Evolutionary conservation across 345 rosid genomes (phyloP), one percentile per base, ranked within the genome.

Genomic region (Arabis hirsuta): DNA sequence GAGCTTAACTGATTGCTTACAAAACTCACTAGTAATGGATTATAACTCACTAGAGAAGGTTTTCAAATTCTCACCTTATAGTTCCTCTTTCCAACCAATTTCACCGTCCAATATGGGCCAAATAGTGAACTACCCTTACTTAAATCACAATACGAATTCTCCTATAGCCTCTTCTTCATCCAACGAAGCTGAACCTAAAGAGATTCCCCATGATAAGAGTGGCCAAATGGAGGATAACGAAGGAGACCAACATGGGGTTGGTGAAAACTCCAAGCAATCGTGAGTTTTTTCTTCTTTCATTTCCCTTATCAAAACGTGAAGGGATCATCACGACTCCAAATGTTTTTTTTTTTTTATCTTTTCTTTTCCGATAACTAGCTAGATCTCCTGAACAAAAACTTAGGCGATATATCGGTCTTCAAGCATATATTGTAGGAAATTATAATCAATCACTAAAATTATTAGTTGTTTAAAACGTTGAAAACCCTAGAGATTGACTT

Each of bases 81-180:
- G 13, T 54, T 52, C 73, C 20, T 12, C 57, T 44, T 38, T 61
- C 48, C 63, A 75, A 53, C 52, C 64, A 13, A 45, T 53, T 67
- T 44, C 69, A 22, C 48, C 34, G 22, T 74, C 69, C 22, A 60
- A 29, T 56, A 65, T 51, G 41, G 56, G 55, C 7, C 78, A 60
- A 10, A 29, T 43, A 7, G 22, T 31, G 47, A 66, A 41, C 20
- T 48, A 62, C 52, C 65, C 70, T 55, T 45, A 46, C 66, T 39
- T 69, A 62, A 69, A 62, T 43, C 46, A 55, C 44, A 50, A 0
- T 10, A 76, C 78, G 6, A 84, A 74, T 73, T 86, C 89, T 65
- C 80, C 91, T 1, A 1, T 58, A 3, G 68, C 82, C 73, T 86
- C 94, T 43, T 88, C 87, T 36, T 84, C 86, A 44, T 84, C 89